Base-by-base conservation (phyloP, 768 basidiomycete genomes). In the Symmetrospora coprosmae region DNA sequence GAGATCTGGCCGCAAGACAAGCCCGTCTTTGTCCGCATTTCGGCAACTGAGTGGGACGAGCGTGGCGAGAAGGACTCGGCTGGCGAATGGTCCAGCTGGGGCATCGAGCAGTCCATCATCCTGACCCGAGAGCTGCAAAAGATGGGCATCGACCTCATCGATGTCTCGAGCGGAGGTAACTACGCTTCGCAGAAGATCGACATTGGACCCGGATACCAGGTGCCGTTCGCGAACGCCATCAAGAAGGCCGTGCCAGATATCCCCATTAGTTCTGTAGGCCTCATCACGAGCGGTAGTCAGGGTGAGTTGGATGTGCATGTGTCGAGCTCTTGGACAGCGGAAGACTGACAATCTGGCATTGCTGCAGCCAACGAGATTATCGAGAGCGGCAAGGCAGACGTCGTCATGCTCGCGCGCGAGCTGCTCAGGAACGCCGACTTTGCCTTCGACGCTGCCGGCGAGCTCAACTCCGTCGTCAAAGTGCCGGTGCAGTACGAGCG, bases 121-220 rank as follows among this genome's bases (percentile, higher is more conserved):
- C 76, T 82, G 30, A 76, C 76, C 1, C 76, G 76, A 14, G 50
- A 69, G 62, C 53, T 63, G 11, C 34, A 67, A 41, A 75, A 79
- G 55, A 64, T 81, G 4, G 84, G 83, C 7, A 76, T 87, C 13
- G 87, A 88, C 68, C 73, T 91, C n/a, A 70, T 91, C 49, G 85
- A 91, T 71, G 77, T 78, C 47, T 81, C 79, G 38, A 76, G 77
- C 0, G 86, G 84, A 14, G 84, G 84, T 2, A 82, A 82, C 65
- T 83, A 79, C 75, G 69, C 63, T 2, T 66, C 76, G 50, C 82
- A 85, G 71, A 77, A 81, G 66, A 82, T 87, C 50, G 50, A 72
- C 1, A 64, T 43, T 67, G 31, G 64, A 7, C 81, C 79, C 23
- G 82, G 80, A 6, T 84, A 82, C 71, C 84, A 85, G 75, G 81